Evolutionary conservation across 106 monocot species (phyloP), one percentile per base, ranked within the genome.

Genomic region (Dendrobium huoshanense): DNA sequence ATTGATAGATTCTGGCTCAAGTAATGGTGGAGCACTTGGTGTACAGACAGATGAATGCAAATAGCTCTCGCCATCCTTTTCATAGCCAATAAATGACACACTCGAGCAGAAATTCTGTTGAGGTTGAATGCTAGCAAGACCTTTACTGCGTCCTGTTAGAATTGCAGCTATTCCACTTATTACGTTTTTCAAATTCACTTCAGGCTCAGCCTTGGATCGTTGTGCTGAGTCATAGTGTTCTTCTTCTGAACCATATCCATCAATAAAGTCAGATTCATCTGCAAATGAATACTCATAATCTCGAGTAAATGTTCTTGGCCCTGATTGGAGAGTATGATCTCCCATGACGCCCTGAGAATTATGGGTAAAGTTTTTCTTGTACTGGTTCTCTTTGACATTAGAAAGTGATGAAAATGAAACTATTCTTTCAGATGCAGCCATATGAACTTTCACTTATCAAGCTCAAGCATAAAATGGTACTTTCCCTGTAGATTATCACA

Each of bases 21-120:
- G 83, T 20, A 94, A 43, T 29, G 94, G 90, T 13, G 97, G 97
- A 49, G 94, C 97, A 84, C 97, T 94, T 47, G 97, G 97, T 75
- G 85, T 65, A 77, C 88, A 94, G 31, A 97, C 97, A 27, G 97
- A 97, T 49, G 92, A 55, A 89, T 91, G 92, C 54, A 94, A 83
- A 77, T 74, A 85, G 24, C 72, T 87, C 40, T 88, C 91, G 15
- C 94, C 97, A 81, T 90, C 80, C 5, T 55, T 84, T 78, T 79
- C 88, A 75, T 88, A 88, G 37, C 83, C 89, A n/a, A 97, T 51
- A 83, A 97, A 94, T 79, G 90, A 88, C 11, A 85, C 55, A 58
- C 81, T 83, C 61, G 92, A 86, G 20, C 41, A 83, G 81, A 83
- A 80, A 41, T 76, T 42, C 55, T 87, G 81, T 51, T 82, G 86